Evolutionary conservation across 2,329 filamentous ascomycete species (phyloP), one percentile per base, ranked within the genome.

Genomic region (Aspergillus flavus): DNA sequence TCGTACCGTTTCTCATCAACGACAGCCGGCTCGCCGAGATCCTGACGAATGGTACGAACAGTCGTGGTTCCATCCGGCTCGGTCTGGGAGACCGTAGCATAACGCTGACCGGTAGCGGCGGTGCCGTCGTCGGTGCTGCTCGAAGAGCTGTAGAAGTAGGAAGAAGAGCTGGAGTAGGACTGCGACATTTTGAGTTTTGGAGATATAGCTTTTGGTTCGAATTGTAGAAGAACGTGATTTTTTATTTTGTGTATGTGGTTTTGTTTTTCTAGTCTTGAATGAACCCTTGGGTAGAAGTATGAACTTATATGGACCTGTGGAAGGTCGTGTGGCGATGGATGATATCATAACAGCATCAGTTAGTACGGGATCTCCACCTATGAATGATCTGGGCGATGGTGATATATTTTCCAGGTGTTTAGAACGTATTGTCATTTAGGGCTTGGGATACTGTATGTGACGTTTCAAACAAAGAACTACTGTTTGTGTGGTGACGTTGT

Each of bases 1-100:
- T 78, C 75, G 63, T 73, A 78, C 9, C 69, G 72, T 1, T 71
- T 69, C 58, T 78, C 75, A 60, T 78, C 75, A 19, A 77, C 59
- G 7, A 75, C 61, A 11, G 71, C 67, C 6, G 75, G 74, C 39
- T 75, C 66, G 28, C 76, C 76, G 3, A 78, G 68, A 39, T 76
- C 75, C 59, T 78, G 75, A 23, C 70, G 69, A 1, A 72, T 71
- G 14, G 75, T 76, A 50, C 74, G 75, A 7, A 78, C 73, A 58
- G 72, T 65, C 2, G 74, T 78, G 26, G 68, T 72, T 23, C 76
- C 76, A 53, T 76, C 68, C 0, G 68, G 68, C 21, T 76, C 69
- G 26, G 75, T 78, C 43, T 74, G 69, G 4, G 74, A 75, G 39
- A 67, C 65, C 6, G 74, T 76, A 12, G 69, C 66, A 64, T 75